A percentile compares a stretch with the other conserved stretches of the same genome.
Evolutionary conservation across 257 asterid species (phyloP).

Genomic region (Solanum paucissectum): DNA sequence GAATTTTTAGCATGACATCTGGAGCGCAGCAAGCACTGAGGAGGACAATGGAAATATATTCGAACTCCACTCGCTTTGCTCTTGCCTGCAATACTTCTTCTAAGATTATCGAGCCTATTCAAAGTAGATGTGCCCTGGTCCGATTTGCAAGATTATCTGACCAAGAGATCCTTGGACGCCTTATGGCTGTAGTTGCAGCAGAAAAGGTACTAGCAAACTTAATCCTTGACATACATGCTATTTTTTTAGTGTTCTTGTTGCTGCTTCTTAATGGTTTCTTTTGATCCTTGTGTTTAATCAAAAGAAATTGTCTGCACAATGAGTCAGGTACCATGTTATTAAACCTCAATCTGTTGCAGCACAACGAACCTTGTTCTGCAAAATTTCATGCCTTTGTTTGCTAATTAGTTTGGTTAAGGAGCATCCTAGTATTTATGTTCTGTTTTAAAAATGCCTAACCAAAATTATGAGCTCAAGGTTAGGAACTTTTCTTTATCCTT

Average conservation of each 20-base stretch:
- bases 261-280: neutral
- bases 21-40: constrained; percentile 99
- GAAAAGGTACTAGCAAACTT: constrained; percentile 47
- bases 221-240: neutral
- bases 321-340: neutral
- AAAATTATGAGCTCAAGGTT: neutral
- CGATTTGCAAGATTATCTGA: constrained; percentile 86
- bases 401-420: neutral
- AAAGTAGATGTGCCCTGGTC: constrained; percentile 95
- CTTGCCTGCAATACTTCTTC: constrained; percentile 95
- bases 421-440: neutral
- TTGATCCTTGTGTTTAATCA: neutral
- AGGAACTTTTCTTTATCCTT: neutral
- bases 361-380: neutral
- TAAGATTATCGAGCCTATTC: constrained; percentile 90
- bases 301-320: neutral
- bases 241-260: neutral
- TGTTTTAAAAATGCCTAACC: neutral
- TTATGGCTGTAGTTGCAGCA: constrained; percentile 83
- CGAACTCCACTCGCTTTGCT: constrained; percentile 92
- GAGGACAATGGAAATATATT: constrained; percentile 97
- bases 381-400: neutral
- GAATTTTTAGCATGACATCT: constrained; percentile 72
- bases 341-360: neutral
- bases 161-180: constrained; percentile 95